These are phyloP conservation scores for Cordyceps javanica DNA, from an alignment of 2,329 filamentous ascomycete species.

Conservation along the genomic window DNA sequence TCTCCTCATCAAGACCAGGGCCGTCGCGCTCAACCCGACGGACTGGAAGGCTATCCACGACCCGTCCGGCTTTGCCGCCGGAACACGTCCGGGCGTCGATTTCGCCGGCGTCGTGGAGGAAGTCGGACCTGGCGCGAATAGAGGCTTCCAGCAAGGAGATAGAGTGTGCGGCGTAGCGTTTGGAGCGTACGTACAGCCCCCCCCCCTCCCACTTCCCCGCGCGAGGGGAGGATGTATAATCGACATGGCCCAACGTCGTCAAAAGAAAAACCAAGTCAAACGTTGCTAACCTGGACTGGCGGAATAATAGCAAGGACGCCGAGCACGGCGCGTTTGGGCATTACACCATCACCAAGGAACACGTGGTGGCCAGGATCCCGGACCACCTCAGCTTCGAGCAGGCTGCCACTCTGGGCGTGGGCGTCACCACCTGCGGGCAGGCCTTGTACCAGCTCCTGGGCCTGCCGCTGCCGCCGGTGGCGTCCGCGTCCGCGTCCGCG, in stretches of 20 bases:
- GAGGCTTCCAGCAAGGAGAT: constrained; percentile 40
- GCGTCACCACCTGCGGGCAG: constrained; percentile 38
- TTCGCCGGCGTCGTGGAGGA: constrained; percentile 41
- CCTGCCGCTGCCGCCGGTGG: constrained; percentile 42
- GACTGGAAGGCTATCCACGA: constrained; percentile 28
- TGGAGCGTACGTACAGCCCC: constrained; percentile 20
- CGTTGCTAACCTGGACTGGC: not conserved
- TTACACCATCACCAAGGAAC: constrained; percentile 31
- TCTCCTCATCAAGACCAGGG: constrained; percentile 27
- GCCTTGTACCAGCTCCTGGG: constrained; percentile 40
- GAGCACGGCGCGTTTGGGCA: constrained; percentile 40
- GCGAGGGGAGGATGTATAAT: no score
- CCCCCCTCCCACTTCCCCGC: not conserved
- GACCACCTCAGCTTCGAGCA: constrained; percentile 40
- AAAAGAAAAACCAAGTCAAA: no score
- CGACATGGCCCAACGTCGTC: no score
- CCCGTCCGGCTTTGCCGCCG: constrained; percentile 28
- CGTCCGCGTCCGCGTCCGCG: constrained; percentile 28
- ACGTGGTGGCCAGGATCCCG: constrained; percentile 38
- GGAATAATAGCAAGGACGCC: constrained; percentile 17
- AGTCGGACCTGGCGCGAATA: constrained; percentile 36
- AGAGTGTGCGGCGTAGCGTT: constrained; percentile 36
- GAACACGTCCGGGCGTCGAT: constrained; percentile 23
- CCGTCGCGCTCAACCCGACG: constrained; percentile 29
- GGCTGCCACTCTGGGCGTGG: constrained; percentile 37